Evolutionary conservation across 441 rosid species (phyloP), one percentile per base, ranked within the genome.

Genomic region (Erodium texanum): DNA sequence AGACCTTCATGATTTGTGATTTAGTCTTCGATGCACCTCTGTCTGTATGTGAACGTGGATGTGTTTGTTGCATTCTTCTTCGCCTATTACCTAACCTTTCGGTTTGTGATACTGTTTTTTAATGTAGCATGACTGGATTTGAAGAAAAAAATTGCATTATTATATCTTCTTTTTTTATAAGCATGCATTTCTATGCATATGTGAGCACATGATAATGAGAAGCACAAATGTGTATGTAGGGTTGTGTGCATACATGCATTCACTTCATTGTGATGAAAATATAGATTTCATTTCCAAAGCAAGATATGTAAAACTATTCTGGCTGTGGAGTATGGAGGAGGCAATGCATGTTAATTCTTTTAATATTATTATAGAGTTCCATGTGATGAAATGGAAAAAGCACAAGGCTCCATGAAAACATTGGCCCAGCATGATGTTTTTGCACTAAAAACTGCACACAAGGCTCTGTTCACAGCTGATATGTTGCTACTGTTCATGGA

Each of bases 401-500:
- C 62, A 76, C 71, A 78, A 78, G 79, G 74, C 73, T 70, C 77
- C 77, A 82, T 77, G 11, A 52, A 54, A 36, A 34, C 38, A 34
- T 5, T 34, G 38, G 8, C 38, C 38, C 38, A 34, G 38, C 38
- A 34, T 34, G 38, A 34, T 34, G 38, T 7, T 34, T 34, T 34
- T 73, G 34, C 43, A 67, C 19, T 6, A 54, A 64, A 58, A 67
- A 67, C 72, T 50, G 71, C 65, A 70, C 62, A 72, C 67, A 68
- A 5, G 75, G 41, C 15, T 62, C 48, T n/a, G 70, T 41, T 58
- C 64, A 45, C 62, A 16, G 22, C 64, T 61, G 64, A 66, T 58
- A 52, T 75, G 74, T 67, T 67, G 68, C 66, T 48, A 70, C 72
- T 34, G 38, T 54, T 74, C 70, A 65, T 72, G 66, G 66, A 69